Conservation (phyloP, 2,329 filamentous ascomycete genomes). For the Phyllosticta paracitricarpa region DNA sequence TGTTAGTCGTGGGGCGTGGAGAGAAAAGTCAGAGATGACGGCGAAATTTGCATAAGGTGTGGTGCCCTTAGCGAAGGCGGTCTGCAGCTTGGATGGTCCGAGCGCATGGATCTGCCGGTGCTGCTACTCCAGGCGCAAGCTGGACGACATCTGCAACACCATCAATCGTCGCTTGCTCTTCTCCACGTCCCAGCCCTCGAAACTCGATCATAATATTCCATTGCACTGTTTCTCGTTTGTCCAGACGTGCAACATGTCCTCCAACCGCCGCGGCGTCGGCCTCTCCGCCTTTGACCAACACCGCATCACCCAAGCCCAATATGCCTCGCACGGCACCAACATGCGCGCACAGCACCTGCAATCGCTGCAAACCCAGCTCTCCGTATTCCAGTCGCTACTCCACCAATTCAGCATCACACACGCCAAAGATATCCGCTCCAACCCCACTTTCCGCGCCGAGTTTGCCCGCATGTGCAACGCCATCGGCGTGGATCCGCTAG, state of each 20-base stretch:
- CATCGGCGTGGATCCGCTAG: conserved; percentile 90
- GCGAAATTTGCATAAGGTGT: conserved; percentile 5
- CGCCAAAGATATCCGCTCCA: conserved; percentile 89
- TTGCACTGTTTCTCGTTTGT: neutral
- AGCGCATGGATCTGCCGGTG: neutral
- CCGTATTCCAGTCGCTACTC: conserved; percentile 89
- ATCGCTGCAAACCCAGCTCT: conserved; percentile 83
- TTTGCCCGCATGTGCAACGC: conserved; percentile 98
- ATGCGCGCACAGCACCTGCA: conserved; percentile 77
- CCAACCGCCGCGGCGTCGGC: conserved; percentile 65
- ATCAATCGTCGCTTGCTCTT: neutral
- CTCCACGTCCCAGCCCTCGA: neutral
- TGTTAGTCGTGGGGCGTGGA: conserved; percentile 28
- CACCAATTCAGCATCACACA: conserved; percentile 94
- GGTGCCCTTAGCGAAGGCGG: conserved; percentile 4
- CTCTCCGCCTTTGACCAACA: conserved; percentile 82
- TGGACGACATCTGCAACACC: neutral
- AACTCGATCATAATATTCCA: neutral
- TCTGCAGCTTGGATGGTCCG: neutral
- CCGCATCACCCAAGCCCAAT: conserved; percentile 72
- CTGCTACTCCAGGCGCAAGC: neutral
- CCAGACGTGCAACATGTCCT: conserved; percentile 21
- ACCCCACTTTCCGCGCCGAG: conserved; percentile 89
- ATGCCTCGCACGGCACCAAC: conserved; percentile 77
- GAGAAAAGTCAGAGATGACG: neutral